phyloP scores from a whole-genome alignment of 2,329 filamentous ascomycete genomes.

The Rutstroemia sp. region DNA sequence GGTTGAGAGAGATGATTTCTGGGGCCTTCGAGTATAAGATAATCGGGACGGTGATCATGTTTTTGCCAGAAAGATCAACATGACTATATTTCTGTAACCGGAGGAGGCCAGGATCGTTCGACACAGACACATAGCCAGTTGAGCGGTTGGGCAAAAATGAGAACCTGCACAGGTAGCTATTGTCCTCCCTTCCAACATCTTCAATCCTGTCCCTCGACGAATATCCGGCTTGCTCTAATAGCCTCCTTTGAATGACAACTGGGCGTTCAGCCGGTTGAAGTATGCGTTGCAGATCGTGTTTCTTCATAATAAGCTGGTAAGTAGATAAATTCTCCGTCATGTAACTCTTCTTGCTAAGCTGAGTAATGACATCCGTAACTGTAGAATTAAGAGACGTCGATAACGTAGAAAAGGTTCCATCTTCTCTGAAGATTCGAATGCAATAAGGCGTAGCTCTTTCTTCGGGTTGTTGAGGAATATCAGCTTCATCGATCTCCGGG shows the following conservation, averaged over 20 bases:
- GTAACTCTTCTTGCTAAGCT: constrained; percentile 90
- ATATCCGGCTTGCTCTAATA: constrained; percentile 89
- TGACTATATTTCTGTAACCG: constrained; percentile 89
- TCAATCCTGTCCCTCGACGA: constrained; percentile 79
- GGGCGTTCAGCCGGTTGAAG: constrained; percentile 73
- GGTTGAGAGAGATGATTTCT: constrained; percentile 90
- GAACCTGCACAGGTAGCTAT: constrained; percentile 93
- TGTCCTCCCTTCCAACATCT: constrained; percentile 92
- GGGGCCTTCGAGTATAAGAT: constrained; percentile 82
- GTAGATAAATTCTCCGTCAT: constrained; percentile 85
- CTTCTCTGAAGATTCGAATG: constrained; percentile 88
- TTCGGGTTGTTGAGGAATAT: constrained; percentile 59
- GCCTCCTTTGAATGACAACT: constrained; percentile 80
- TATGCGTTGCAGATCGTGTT: constrained; percentile 82
- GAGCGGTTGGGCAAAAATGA: constrained; percentile 88
- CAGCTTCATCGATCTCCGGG: constrained; percentile 60
- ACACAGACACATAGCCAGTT: constrained; percentile 64
- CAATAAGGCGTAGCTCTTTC: constrained; percentile 76
- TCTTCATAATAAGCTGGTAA: constrained; percentile 91
- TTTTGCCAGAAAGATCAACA: constrained; percentile 83
- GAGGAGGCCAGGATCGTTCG: constrained; percentile 73
- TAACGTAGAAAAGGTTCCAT: constrained; percentile 90
- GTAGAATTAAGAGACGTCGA: constrained; percentile 78
- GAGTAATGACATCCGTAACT: constrained; percentile 79
- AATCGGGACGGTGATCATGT: constrained; percentile 91